A percentile compares a stretch with the other conserved stretches of the same genome.
Evolutionary conservation across 2,329 filamentous ascomycete species (phyloP).

Genomic region (Epichloe coenophiala): DNA sequence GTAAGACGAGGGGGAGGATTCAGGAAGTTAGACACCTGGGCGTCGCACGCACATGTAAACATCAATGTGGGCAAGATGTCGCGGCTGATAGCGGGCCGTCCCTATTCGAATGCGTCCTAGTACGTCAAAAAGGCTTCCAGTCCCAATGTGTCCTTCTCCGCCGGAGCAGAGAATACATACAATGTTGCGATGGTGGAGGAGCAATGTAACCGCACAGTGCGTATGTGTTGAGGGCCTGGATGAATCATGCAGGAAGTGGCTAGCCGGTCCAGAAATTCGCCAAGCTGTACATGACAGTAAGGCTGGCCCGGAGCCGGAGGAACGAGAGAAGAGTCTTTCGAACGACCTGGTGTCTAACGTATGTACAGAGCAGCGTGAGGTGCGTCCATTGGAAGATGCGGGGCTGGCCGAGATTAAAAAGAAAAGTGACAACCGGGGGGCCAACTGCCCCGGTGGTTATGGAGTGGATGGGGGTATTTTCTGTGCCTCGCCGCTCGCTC

Average conservation of each 20-base stretch:
- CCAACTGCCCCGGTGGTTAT: too few species aligned
- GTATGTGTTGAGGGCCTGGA: neutral
- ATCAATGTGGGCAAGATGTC: neutral
- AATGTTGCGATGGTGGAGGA: neutral
- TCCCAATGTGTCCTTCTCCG: neutral
- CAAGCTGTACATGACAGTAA: too few species aligned
- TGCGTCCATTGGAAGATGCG: neutral
- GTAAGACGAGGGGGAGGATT: neutral
- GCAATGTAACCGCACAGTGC: neutral
- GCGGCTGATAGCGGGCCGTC: slow-evolving; percentile 5
- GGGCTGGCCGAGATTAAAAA: neutral
- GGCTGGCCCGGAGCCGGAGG: too few species aligned
- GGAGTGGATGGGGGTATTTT: neutral
- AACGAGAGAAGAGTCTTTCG: too few species aligned
- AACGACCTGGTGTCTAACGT: too few species aligned
- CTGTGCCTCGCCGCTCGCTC: too few species aligned
- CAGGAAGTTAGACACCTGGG: neutral
- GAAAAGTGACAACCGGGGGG: neutral
- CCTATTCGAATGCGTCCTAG: neutral
- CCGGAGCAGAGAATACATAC: neutral
- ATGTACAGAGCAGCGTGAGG: too few species aligned
- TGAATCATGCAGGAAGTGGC: too few species aligned
- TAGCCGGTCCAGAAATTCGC: too few species aligned
- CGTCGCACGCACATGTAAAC: neutral
- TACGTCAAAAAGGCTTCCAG: neutral